Conservation (phyloP, 176 grass and related monocot genomes). For the Oryza nivara region DNA sequence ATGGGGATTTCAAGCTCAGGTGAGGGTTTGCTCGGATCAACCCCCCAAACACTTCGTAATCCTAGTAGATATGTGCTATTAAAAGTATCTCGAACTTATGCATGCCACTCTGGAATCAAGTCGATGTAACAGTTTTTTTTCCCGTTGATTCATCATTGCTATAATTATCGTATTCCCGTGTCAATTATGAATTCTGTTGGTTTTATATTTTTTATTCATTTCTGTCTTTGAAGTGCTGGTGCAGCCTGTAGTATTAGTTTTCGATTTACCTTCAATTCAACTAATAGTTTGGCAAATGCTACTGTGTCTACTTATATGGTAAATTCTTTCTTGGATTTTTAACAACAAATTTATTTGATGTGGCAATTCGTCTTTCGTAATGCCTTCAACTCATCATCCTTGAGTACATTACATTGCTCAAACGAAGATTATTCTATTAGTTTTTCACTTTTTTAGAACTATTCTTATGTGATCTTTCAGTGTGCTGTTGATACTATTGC, state of each 20-base stretch:
- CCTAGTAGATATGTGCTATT: background rate
- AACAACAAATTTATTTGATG: background rate
- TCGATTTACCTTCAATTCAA: background rate
- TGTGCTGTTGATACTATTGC: background rate
- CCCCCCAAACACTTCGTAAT: background rate
- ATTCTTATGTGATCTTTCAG: background rate
- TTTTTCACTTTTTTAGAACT: background rate
- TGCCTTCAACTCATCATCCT: background rate
- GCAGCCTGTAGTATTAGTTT: background rate
- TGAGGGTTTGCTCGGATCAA: conserved; percentile 29
- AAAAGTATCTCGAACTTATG: background rate
- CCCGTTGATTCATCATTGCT: conserved; percentile 8
- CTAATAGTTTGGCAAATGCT: background rate
- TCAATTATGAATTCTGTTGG: background rate
- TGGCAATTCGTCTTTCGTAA: background rate
- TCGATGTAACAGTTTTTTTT: background rate
- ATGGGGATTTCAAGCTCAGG: conserved; percentile 65
- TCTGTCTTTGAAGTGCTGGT: background rate
- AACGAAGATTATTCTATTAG: background rate
- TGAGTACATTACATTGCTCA: background rate
- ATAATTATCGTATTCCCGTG: background rate
- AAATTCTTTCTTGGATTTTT: background rate
- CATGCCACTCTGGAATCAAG: background rate
- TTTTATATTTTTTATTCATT: conserved; percentile 13
- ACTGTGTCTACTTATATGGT: background rate